Base-by-base conservation (phyloP, 352 stramenopile genomes). In the Thraustochytrium striatum region DNA sequence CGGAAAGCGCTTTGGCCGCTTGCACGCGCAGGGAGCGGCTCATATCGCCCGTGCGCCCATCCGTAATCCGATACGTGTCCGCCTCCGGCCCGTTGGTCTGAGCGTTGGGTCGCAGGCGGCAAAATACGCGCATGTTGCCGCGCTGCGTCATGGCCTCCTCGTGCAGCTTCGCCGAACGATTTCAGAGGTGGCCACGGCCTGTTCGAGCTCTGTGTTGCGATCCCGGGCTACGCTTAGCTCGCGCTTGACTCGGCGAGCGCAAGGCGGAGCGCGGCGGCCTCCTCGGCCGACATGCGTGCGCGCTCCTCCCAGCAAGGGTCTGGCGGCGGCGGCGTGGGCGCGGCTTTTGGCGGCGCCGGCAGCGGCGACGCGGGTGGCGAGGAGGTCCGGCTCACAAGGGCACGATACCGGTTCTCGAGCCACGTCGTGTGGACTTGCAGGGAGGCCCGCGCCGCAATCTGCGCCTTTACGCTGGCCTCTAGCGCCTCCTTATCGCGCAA, bases 91-190 rank as follows among this genome's bases (percentile, higher is more conserved):
- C 62, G 30, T 73, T 36, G 16, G 39, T 32, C 19, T 25, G 32
- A 13, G 62, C 13, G 21, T 28, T 36, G 7, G 62, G 62, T 0
- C 62, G 62, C 11, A 73, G 62, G 28, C 62, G 62, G 41, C 62
- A 73, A 43, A 62, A 73, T 13, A 73, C 62, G 28, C 62, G 62
- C 62, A 73, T 73, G 41, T 73, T 73, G 19, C 62, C 62, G 11
- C 62, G 39, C 8, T 25, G 41, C 28, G 62, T 62, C 62, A 73
- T 73, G 62, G 33, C 25, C 21, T 13, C 62, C 32, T 73, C 62
- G 44, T 73, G 62, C 28, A 73, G 62, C n/a, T 13, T n/a, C 62
- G 62, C 8, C 62, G 35, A 13, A 36, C 44, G 28, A 28, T 11
- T 8, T 73, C 62, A 13, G 58, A 19, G 58, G 21, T 21, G 32